Evolutionary conservation across 108 stramenopile species (phyloP), one percentile per base, ranked within the genome.

Genomic region (Cylindrotheca fusiformis): DNA sequence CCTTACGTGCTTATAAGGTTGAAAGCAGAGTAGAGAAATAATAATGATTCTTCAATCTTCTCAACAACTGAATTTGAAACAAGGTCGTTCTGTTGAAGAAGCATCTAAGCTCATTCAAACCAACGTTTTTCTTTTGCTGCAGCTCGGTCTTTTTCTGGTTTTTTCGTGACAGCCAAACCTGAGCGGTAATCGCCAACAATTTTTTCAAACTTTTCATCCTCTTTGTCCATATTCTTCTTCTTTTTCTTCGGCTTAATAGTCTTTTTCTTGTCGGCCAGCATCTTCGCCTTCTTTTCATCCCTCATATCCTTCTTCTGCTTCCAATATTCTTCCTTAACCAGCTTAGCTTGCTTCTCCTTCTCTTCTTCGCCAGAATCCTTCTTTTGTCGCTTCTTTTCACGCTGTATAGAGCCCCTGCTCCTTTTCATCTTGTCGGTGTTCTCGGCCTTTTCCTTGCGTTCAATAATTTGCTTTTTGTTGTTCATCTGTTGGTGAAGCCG

Each of bases 401-500:
- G 79, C 56, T 94, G 93, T 31, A 60, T 32, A 31, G 84, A 72
- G 45, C 93, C 93, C 21, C 93, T 78, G 21, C 83, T 67, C 48
- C 75, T 71, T 50, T 81, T 84, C 52, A 67, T 75, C 45, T 78
- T 61, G 4, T 46, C 47, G 21, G 33, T 5, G 29, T 48, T 54
- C 21, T 58, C 21, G 29, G 45, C 32, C 58, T 50, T 36, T 26
- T n/a, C 49, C 46, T 75, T 77, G 12, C 54, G 60, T 41, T 78
- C 79, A 31, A 85, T 48, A 50, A 72, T 72, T 73, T 94, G 93
- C 67, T 87, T 90, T 29, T 69, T 55, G 29, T 72, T 68, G 53
- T 94, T 94, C 44, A 78, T 72, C 32, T 83, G 80, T 63, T 88
- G 85, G 18, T 88, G 81, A 17, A 81, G 74, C 24, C 81, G 74